Base-by-base conservation (phyloP, 2,329 filamentous ascomycete genomes). In the Dichotomopilus funicola region DNA sequence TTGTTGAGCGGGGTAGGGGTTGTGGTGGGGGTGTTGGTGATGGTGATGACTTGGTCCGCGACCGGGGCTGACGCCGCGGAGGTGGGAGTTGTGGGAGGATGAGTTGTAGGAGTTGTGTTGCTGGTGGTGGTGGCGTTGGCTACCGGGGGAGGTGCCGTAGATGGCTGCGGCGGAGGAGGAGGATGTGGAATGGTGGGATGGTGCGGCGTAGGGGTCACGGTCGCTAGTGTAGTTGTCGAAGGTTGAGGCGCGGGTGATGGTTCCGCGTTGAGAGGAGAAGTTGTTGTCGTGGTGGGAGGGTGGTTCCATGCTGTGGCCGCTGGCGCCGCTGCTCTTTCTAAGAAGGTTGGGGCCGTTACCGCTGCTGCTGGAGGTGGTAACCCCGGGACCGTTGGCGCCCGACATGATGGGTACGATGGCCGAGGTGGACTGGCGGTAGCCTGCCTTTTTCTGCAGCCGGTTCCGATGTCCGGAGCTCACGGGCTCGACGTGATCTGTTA, bases 371-470 rank as follows among this genome's bases (percentile, higher is more conserved):
- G 19, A 27, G 19, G 19, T 27, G 19, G 19, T 27, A 27, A 6
- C 73, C 68, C 71, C 63, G 7, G 70, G 62, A 10, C 70, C 72
- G 63, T 63, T 61, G 12, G 63, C 66, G 38, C 63, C 64, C 2
- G 63, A 65, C 65, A 65, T 66, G 50, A 68, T 56, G 7, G 71
- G 73, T 61, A 69, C 69, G 19, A 70, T 42, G 10, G 77, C 75
- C 2, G 61, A 47, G 6, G 58, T 59, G 13, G 68, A 71, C 40
- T 54, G 40, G 35, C 75, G 76, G 57, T 75, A 75, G 35, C 51
- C 45, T 6, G 69, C 62, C 66, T 83, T 86, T 73, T 87, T 88
- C 64, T 86, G 81, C n/a, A 88, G 72, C 11, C 83, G 78, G 62
- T 80, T 83, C 8, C 82, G 78, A 1, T 60, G 57, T 2, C 60